Base-by-base conservation (phyloP, 768 basidiomycete genomes). In the Tubosaeta sp. region DNA sequence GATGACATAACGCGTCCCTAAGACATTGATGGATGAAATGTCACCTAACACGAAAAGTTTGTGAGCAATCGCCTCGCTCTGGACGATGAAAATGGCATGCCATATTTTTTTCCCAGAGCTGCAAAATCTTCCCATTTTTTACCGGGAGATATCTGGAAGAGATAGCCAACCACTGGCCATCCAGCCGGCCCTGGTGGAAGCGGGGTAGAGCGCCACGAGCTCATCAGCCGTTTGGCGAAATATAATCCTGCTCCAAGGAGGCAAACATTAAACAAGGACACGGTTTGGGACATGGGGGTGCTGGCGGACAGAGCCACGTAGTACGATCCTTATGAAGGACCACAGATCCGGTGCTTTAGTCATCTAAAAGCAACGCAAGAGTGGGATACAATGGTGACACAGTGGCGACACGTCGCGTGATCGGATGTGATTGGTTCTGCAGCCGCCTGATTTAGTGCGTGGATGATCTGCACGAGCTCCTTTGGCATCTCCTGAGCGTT, bases 101-200 rank as follows among this genome's bases (percentile, higher is more conserved):
- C 83, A 56, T 75, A 84, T 62, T 66, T 68, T 55, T 78, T 73
- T 4, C 79, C 74, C 76, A 83, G 77, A 17, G 72, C 68, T n/a
- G 77, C 70, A 56, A 81, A 83, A 0, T 73, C 77, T 16, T 76
- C 51, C 81, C 81, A 83, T 52, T 74, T 74, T 55, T 74, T 68
- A 31, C 73, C 72, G 12, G 65, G 61, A 29, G 82, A 77, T 74
- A 84, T 76, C 55, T 80, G 76, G 26, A 80, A 65, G 12, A 79
- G 58, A 55, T 79, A 83, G 12, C 82, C 83, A 29, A 84, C 63
- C 13, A 83, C 26, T 11, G 75, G 81, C 55, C 51, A 58, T 4
- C 22, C 22, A 22, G 22, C 22, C 3, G 22, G 22, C 22, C 22
- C 22, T 22, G 22, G 22, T 22, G 22, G 65, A 35, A 55, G 51